Evolutionary conservation across 192 early-diverging fungal species (phyloP).

Genomic region (Coemansia sp.): DNA sequence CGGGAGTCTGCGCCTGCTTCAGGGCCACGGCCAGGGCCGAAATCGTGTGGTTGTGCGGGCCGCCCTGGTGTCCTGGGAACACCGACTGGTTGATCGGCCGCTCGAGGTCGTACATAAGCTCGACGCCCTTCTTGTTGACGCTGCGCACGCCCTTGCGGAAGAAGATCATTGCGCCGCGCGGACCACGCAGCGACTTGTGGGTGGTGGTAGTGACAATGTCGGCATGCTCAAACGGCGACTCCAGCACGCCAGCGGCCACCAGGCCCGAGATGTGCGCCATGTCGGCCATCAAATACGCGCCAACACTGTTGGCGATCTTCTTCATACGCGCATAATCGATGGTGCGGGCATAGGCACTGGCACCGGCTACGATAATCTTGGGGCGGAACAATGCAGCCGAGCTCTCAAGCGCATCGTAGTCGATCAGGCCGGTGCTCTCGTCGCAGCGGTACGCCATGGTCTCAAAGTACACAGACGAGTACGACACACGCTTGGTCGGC

Average conservation of each 20-base stretch:
- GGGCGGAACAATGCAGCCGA: slow-evolving; percentile 85
- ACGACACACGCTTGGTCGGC: slow-evolving; percentile 93
- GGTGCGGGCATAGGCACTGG: slow-evolving; percentile 92
- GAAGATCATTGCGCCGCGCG: slow-evolving; percentile 98
- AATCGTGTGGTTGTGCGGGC: slow-evolving; percentile 99
- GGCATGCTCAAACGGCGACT: slow-evolving; percentile 86
- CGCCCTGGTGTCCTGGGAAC: slow-evolving; percentile 99
- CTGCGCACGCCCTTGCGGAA: slow-evolving; percentile 89
- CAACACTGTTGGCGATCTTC: slow-evolving; percentile 77
- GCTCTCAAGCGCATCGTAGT: slow-evolving; percentile 85
- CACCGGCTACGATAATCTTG: slow-evolving; percentile 95
- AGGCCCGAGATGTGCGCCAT: slow-evolving; percentile 96
- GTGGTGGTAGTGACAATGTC: slow-evolving; percentile 99
- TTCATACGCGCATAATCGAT: slow-evolving; percentile 81
- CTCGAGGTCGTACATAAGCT: slow-evolving; percentile 89
- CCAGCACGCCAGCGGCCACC: slow-evolving; percentile 84
- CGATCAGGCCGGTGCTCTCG: slow-evolving; percentile 87
- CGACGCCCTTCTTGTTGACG: slow-evolving; percentile 88
- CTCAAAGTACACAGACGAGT: slow-evolving; percentile 94
- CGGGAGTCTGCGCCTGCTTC: slow-evolving; percentile 80
- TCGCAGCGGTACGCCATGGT: slow-evolving; percentile 92
- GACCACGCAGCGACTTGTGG: slow-evolving; percentile 98
- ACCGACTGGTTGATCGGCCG: slow-evolving; percentile 93
- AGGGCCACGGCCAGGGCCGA: slow-evolving; percentile 92
- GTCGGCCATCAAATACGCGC: slow-evolving; percentile 93